Evolutionary conservation across 2,329 filamentous ascomycete genomes (phyloP), one percentile per base, ranked within the genome.

Genomic region (Exophiala dermatitidis): DNA sequence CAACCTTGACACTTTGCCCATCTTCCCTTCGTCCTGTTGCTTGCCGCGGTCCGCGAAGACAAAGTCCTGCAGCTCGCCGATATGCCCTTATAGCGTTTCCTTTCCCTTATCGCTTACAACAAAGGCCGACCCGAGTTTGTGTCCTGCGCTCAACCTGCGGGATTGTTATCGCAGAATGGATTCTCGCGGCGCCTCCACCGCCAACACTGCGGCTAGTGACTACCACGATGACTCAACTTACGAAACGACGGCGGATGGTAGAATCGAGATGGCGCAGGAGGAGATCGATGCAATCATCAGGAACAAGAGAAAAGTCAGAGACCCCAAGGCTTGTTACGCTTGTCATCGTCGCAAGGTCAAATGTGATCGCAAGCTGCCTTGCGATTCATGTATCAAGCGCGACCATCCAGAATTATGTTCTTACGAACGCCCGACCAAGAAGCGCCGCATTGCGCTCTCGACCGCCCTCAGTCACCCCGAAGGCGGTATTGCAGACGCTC

Each of bases 361-460:
- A 65, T 75, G 73, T 61, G 73, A 75, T 61, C 71, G 73, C 38
- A 74, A 75, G 46, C 62, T 75, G 5, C 73, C 73, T 2, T 75
- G 73, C 62, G 72, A 75, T 54, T 72, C 72, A 19, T 75, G 73
- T 53, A 71, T 75, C 44, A 75, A 75, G 61, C 69, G 73, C 58
- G 73, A 75, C 60, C 73, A 75, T 61, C 72, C 72, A 33, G 71
- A 75, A 47, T 68, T 75, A 9, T 75, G 73, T 59, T 74, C 73
- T 5, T 75, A 75, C 57, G 72, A 75, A 64, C 69, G 73, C 3
- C 73, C 73, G 5, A 71, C 71, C 29, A 75, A 75, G 62, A 73
- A 73, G 61, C 62, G 72, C 32, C 65, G 68, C 44, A 60, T 67
- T 34, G 58, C 64, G 1, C 49, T 64, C n/a, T 52, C 48, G n/a